These are phyloP conservation scores for Macrophomina pseudophaseolina DNA, from an alignment of 2,329 filamentous ascomycete species.

Conservation along the genomic window DNA sequence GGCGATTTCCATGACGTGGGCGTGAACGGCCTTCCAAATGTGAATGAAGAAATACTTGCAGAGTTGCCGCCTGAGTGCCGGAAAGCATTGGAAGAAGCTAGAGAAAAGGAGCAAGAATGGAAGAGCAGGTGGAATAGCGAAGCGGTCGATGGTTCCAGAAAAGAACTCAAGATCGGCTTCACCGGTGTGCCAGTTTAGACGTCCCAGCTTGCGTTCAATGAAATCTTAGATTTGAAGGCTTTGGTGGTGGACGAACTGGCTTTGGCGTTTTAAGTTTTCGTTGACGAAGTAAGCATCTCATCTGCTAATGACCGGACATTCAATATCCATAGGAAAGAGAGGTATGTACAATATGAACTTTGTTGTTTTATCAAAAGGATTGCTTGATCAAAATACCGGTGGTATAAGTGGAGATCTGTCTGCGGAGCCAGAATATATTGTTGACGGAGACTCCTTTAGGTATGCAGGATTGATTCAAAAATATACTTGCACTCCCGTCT, in stretches of 20 bases:
- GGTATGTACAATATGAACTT: slow-evolving; percentile 11
- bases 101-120: slow-evolving; percentile 71
- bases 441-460: not conserved
- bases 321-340: not conserved
- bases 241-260: not conserved
- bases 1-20: slow-evolving; percentile 56
- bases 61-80: slow-evolving; percentile 74
- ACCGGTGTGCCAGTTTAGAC: slow-evolving; percentile 55
- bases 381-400: too few species aligned
- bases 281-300: slow-evolving; percentile 3
- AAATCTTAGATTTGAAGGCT: not conserved
- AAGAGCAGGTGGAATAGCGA: slow-evolving; percentile 77
- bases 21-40: slow-evolving; percentile 63
- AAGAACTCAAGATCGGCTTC: slow-evolving; percentile 54
- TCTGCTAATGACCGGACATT: slow-evolving; percentile 8
- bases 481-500: not conserved
- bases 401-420: too few species aligned
- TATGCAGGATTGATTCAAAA: not conserved
- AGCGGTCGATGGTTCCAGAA: slow-evolving; percentile 56
- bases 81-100: slow-evolving; percentile 71
- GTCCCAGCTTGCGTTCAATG: not conserved
- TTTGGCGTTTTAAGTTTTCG: slow-evolving; percentile 4
- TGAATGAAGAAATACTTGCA: slow-evolving; percentile 68
- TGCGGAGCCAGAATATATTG: too few species aligned
- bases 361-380: not conserved